These are phyloP conservation scores for Thielaviopsis punctulata DNA, from an alignment of 2,329 filamentous ascomycete species.

Conservation along the genomic window DNA sequence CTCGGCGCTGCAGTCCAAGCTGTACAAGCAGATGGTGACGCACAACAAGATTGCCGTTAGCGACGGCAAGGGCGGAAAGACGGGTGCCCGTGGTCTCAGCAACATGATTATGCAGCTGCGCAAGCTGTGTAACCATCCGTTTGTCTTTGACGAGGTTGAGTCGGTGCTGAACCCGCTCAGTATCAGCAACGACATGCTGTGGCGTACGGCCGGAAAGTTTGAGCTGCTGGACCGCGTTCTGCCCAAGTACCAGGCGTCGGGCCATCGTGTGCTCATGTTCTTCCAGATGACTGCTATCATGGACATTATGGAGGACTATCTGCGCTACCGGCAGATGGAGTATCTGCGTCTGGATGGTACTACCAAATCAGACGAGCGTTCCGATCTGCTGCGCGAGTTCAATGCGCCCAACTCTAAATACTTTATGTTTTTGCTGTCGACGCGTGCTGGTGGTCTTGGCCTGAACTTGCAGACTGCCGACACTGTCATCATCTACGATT, in stretches of 20 bases:
- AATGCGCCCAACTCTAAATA: conserved; percentile 82
- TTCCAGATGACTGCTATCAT: conserved; percentile 99
- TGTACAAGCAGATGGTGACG: conserved; percentile 95
- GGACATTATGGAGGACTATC: conserved; percentile 99
- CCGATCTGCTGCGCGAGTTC: conserved; percentile 73
- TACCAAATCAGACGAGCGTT: conserved; percentile 94
- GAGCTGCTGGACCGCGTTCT: conserved; percentile 83
- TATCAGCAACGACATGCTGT: conserved; percentile 80
- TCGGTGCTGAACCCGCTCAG: conserved; percentile 90
- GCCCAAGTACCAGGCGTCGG: conserved; percentile 80
- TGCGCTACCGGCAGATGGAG: conserved; percentile 64
- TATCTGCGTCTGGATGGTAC: conserved; percentile 91
- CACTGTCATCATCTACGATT: conserved; percentile 98
- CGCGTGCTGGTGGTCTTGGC: conserved; percentile 92
- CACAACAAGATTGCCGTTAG: conserved; percentile 90
- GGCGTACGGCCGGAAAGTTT: conserved; percentile 94
- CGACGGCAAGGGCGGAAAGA: conserved; percentile 90
- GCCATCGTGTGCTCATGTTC: conserved; percentile 96
- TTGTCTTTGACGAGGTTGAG: conserved; percentile 95
- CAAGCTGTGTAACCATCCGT: conserved; percentile 97
- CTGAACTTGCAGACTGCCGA: conserved; percentile 94
- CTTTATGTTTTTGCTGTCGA: conserved; percentile 97
- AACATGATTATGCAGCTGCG: conserved; percentile 99
- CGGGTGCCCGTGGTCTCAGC: conserved; percentile 80
- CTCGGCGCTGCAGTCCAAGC: conserved; percentile 76